phyloP scores from a whole-genome alignment of 139 green algal species.

The Astrephomene gubernaculifera region DNA sequence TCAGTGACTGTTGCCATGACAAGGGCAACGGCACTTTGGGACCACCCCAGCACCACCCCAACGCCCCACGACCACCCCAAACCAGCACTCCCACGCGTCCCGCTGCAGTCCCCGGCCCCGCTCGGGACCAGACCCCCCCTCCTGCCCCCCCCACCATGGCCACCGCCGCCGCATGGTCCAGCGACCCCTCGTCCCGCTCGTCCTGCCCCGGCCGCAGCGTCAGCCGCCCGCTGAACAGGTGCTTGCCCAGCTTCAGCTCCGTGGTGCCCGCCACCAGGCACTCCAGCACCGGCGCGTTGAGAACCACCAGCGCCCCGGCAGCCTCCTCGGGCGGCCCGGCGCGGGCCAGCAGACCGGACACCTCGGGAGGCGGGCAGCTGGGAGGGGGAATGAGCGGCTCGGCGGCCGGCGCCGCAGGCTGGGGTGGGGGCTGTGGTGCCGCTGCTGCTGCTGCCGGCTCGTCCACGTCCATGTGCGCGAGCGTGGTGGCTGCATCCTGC shows the following conservation, averaged over 20 bases:
- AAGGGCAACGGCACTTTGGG: no score
- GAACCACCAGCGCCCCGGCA: conserved; percentile 20
- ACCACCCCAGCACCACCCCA: no score
- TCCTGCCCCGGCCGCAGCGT: conserved; percentile 50
- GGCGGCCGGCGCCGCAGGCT: neutral
- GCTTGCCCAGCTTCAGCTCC: conserved; percentile 41
- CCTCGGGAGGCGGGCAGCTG: conserved; percentile 1
- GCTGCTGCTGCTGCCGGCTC: neutral
- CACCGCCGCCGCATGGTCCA: conserved; percentile 38
- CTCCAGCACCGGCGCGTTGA: conserved; percentile 35
- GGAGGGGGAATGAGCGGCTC: neutral
- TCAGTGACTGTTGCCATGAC: no score
- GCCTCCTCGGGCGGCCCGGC: conserved; percentile 12
- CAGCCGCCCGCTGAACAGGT: conserved; percentile 48
- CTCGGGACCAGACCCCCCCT: no score
- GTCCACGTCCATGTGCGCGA: conserved; percentile 20
- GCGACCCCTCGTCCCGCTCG: conserved; percentile 20
- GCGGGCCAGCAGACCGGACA: neutral
- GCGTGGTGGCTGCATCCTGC: neutral
- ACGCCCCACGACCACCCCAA: no score
- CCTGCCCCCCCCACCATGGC: neutral
- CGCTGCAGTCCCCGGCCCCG: no score
- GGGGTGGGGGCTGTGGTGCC: neutral
- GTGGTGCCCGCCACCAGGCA: conserved; percentile 23
- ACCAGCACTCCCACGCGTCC: no score